Evolutionary conservation across 2,329 filamentous ascomycete genomes (phyloP), one percentile per base, ranked within the genome.

Genomic region (Beauveria caledonica): DNA sequence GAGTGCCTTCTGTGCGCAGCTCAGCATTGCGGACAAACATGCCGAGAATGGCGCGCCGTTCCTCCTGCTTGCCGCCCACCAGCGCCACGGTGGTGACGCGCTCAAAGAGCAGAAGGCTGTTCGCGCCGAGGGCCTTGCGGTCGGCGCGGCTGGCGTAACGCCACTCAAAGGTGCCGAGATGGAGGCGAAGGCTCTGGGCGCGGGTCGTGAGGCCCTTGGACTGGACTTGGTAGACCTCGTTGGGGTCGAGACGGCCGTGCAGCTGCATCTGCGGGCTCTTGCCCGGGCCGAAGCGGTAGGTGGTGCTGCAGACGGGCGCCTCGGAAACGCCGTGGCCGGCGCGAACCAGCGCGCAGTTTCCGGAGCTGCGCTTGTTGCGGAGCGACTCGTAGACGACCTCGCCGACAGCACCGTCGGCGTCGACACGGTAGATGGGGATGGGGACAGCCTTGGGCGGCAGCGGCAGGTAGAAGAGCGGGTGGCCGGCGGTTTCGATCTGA

Each of bases 201-300:
- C 82, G 78, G 15, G 79, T 80, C 3, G 76, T 71, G 66, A 78
- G 72, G 62, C 75, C 76, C 21, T 74, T 69, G 59, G 68, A 65
- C 19, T 53, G 56, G 36, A 69, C 65, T 44, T 68, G 66, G 9
- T 70, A 65, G 11, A 69, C 68, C 5, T 72, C 67, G 17, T 65
- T 19, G 48, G 45, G 49, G 52, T 49, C 27, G 58, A 39, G 52
- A 58, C 57, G 48, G 29, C 62, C 61, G 23, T 63, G 33, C 51
- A 71, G 64, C 39, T 64, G 62, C 25, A 87, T 70, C 48, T 76
- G 69, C 3, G 84, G 83, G 7, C 80, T 76, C 2, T 76, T 75
- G 45, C 75, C 75, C 1, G 82, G 82, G 0, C 84, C 83, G 65
- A 80, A 85, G 63, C 77, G 79, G 70, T 86, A 86, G 3, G 75